Evolutionary conservation across 371 early-diverging fungal genomes (phyloP).

Genomic region (Vairimorpha necatrix): DNA sequence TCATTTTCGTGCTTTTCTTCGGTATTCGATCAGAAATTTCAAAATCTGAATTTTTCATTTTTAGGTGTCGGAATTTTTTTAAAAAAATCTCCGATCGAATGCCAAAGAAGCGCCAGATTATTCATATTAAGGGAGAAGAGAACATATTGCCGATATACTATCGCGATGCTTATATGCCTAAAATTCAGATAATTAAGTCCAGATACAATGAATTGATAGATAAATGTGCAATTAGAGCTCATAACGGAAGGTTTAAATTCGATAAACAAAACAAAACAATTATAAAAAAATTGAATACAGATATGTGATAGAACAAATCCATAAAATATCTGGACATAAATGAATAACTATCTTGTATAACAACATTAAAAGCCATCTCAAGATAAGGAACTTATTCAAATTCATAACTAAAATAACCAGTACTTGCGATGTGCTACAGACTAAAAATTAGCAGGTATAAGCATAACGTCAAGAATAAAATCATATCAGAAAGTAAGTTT

Average conservation of each 20-base stretch:
- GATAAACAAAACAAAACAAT: not conserved
- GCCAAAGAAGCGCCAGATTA: too few relatives aligned
- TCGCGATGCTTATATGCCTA: too few relatives aligned
- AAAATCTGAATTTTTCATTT: not conserved
- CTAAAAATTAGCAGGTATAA: not conserved
- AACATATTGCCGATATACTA: too few relatives aligned
- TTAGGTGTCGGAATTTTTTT: too few relatives aligned
- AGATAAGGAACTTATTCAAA: not conserved
- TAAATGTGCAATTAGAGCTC: not conserved
- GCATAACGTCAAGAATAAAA: not conserved
- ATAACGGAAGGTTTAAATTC: not conserved
- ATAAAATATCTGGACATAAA: not conserved
- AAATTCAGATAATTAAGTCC: conserved; percentile 6
- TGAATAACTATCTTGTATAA: not conserved
- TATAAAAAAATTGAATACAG: too few relatives aligned
- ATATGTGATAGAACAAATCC: not conserved
- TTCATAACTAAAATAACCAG: not conserved
- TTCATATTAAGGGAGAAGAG: too few relatives aligned
- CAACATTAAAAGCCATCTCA: too few relatives aligned
- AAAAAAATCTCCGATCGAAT: too few relatives aligned
- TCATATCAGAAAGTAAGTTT: not conserved
- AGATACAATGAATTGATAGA: not conserved
- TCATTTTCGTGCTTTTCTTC: too few relatives aligned
- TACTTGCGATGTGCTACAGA: too few relatives aligned
- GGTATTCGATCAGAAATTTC: too few relatives aligned